These are phyloP conservation scores for Capronia americana DNA, from an alignment of 2,329 filamentous ascomycete species.

Conservation along the genomic window DNA sequence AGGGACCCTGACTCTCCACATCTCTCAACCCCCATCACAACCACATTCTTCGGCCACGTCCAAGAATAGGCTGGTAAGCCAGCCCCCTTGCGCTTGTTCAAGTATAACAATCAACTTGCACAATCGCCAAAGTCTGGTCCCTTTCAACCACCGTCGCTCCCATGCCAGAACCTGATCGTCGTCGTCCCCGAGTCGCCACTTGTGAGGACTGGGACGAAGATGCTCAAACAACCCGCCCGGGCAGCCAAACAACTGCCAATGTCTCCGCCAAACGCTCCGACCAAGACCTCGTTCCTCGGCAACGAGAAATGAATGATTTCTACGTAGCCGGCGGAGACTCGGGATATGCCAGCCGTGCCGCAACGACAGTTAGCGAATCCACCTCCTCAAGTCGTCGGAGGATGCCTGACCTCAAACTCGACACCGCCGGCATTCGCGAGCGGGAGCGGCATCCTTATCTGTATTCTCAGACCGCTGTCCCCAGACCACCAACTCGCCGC, in stretches of 20 bases:
- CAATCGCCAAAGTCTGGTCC: background rate
- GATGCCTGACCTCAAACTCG: slow-evolving; percentile 48
- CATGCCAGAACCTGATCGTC: slow-evolving; percentile 36
- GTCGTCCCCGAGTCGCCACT: slow-evolving; percentile 51
- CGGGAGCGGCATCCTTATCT: slow-evolving; percentile 36
- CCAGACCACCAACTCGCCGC: slow-evolving; percentile 22
- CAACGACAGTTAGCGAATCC: slow-evolving; percentile 59
- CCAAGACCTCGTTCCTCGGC: slow-evolving; percentile 44
- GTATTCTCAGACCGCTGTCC: slow-evolving; percentile 15
- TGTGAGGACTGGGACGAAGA: slow-evolving; percentile 58
- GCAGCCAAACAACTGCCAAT: slow-evolving; percentile 59
- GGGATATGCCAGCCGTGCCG: slow-evolving; percentile 66
- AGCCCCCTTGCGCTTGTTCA: slow-evolving; percentile 7
- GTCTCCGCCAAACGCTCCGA: slow-evolving; percentile 57
- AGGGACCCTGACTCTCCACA: slow-evolving; percentile 7
- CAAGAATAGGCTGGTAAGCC: slow-evolving; percentile 13
- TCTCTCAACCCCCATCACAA: slow-evolving; percentile 8
- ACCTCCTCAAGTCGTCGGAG: slow-evolving; percentile 55
- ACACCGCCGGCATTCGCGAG: slow-evolving; percentile 43
- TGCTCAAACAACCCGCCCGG: slow-evolving; percentile 50
- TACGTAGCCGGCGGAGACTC: slow-evolving; percentile 63
- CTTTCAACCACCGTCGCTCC: slow-evolving; percentile 20
- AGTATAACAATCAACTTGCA: background rate
- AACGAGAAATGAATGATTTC: slow-evolving; percentile 42
- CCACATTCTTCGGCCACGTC: slow-evolving; percentile 13